Percentiles rank a stretch among this genome's conserved stretches.
phyloP scores from a whole-genome alignment of 106 monocot species.

The Dioscorea dumetorum region DNA sequence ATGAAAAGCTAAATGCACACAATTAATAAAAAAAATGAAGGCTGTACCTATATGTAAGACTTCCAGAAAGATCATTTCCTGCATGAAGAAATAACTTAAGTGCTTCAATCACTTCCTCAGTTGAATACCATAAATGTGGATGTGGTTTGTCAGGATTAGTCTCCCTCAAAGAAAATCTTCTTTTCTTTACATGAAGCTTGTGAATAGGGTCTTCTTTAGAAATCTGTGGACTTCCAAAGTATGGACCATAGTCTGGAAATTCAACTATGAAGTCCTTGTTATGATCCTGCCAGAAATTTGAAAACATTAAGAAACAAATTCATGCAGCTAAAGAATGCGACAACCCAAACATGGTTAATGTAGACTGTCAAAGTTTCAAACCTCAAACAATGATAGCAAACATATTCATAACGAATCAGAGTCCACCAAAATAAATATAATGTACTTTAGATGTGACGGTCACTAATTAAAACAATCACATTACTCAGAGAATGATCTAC shows the following conservation, averaged over 20 bases:
- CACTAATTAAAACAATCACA: too few species aligned
- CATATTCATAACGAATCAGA: too few species aligned
- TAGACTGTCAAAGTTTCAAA: too few species aligned
- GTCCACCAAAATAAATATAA: too few species aligned
- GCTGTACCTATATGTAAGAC: slow-evolving; percentile 68
- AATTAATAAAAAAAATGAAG: too few species aligned
- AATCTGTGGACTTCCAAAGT: slow-evolving; percentile 8
- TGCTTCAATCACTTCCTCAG: slow-evolving; percentile 61
- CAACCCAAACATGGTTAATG: too few species aligned
- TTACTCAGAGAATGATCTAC: too few species aligned
- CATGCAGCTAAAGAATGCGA: too few species aligned
- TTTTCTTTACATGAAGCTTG: slow-evolving; percentile 8
- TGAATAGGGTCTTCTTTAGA: slow-evolving; percentile 14
- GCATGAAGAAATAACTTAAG: slow-evolving; percentile 68
- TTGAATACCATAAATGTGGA: slow-evolving; percentile 98
- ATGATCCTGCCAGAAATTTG: slow-evolving; percentile 56
- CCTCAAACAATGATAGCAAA: too few species aligned
- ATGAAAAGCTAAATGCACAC: too few species aligned
- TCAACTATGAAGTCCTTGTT: slow-evolving; percentile 85
- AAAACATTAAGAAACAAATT: neutral
- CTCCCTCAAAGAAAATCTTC: slow-evolving; percentile 66
- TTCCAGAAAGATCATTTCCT: slow-evolving; percentile 52
- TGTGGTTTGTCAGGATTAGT: slow-evolving; percentile 21
- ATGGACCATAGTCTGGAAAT: slow-evolving; percentile 67
- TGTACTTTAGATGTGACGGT: too few species aligned